Conservation (phyloP, 2,329 filamentous ascomycete genomes). For the Elsinoe fawcettii region DNA sequence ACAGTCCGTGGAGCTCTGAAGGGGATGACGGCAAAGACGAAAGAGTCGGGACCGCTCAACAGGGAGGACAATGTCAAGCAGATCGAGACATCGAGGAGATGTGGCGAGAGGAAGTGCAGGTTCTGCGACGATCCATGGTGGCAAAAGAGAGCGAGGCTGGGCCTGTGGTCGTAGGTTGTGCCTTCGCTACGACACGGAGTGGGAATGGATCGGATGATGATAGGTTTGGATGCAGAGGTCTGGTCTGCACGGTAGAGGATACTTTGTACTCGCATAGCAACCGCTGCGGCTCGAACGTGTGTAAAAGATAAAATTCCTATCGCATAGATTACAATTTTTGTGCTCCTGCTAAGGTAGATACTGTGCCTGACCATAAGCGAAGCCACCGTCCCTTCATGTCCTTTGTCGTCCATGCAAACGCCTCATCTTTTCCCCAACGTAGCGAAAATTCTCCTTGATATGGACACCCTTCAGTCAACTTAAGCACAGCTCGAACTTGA, state of each 20-base stretch:
- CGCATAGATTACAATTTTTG: conserved; percentile 4
- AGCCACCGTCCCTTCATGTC: background rate
- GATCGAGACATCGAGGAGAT: background rate
- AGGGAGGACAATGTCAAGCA: no score
- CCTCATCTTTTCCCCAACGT: background rate
- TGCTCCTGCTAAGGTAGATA: background rate
- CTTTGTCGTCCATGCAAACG: background rate
- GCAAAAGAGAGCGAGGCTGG: background rate
- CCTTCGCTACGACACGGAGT: background rate
- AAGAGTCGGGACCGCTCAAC: no score
- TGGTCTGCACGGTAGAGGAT: no score
- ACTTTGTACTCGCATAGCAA: no score
- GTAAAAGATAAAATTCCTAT: background rate
- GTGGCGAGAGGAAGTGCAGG: background rate
- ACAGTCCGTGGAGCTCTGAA: no score
- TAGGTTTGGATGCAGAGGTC: no score
- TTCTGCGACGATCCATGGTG: background rate
- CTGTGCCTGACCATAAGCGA: background rate
- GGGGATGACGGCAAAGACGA: no score
- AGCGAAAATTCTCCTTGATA: background rate
- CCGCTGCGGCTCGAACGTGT: no score
- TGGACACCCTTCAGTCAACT: background rate
- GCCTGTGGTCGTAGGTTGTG: background rate
- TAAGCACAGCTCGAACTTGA: background rate
- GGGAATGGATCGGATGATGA: background rate